Evolutionary conservation across 345 rosid species (phyloP), one percentile per base, ranked within the genome.

Genomic region (Jatropha curcas): DNA sequence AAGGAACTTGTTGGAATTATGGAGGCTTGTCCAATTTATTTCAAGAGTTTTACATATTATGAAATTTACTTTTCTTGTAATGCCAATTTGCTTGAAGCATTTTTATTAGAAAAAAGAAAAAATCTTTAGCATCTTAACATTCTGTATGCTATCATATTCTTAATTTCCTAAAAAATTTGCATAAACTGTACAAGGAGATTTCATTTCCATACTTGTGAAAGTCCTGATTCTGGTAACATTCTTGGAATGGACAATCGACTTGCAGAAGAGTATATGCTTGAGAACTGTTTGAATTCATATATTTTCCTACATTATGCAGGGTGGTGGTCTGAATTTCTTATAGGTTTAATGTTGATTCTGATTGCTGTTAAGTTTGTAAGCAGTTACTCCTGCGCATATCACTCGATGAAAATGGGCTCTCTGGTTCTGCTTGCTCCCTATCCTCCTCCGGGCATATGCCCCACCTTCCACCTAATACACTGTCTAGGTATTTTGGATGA

Each of bases 11-110:
- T 11, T 16, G 70, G 58, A 33, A 45, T 9, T 41, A 1, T 24
- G 65, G 66, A 45, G 50, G 64, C n/a, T 19, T 56, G 48, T 22
- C 19, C 22, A 11, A 69, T 55, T 56, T 46, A 65, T 55, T 56
- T 57, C 51, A 10, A 64, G 17, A 45, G 52, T 39, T 25, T 35
- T 30, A 52, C 7, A 57, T 55, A 1, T 41, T 16, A 53, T 34
- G 46, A 19, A 45, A 22, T 69, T 39, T 25, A 39, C 25, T 8
- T 57, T 25, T 52, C 46, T 8, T 22, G 46, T 7, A 56, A 22
- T 55, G 51, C 19, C 24, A 39, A 22, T 35, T 35, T 43, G 41
- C 53, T 19, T 11, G 31, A n/a, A n/a, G n/a, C n/a, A n/a, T n/a
- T n/a, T n/a, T n/a, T n/a, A n/a, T n/a, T n/a, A n/a, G n/a, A n/a